Conservation (phyloP, 2,329 filamentous ascomycete species). For the Penicillium psychrosexuale region DNA sequence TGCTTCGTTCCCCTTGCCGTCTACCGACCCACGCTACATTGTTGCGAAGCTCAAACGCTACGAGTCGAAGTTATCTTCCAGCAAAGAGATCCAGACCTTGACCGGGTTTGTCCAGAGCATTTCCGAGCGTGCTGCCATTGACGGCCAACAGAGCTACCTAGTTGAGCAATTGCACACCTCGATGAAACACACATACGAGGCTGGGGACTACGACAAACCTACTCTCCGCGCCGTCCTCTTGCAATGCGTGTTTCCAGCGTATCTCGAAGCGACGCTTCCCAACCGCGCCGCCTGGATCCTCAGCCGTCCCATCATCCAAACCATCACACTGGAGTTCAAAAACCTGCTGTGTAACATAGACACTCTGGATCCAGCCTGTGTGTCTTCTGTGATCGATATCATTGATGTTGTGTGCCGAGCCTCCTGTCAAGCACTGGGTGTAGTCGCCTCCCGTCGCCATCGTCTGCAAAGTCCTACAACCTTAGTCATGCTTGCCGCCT, state of each 20-base stretch:
- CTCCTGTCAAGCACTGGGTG: conserved; percentile 36
- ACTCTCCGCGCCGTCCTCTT: conserved; percentile 53
- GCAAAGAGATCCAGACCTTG: conserved; percentile 53
- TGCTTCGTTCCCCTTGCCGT: conserved; percentile 58
- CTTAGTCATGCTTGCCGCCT: conserved; percentile 38
- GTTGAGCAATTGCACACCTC: conserved; percentile 53
- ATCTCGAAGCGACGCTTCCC: conserved; percentile 50
- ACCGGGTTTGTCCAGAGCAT: conserved; percentile 59
- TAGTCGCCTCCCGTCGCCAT: conserved; percentile 33
- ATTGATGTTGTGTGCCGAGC: conserved; percentile 41
- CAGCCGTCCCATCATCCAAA: conserved; percentile 51
- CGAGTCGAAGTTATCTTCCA: conserved; percentile 50
- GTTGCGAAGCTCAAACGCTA: conserved; percentile 60
- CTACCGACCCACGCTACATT: conserved; percentile 60
- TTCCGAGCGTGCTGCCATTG: conserved; percentile 56
- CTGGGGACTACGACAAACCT: conserved; percentile 38
- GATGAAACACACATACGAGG: conserved; percentile 46
- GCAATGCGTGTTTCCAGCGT: conserved; percentile 56
- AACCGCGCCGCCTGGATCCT: conserved; percentile 52
- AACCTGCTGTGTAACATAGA: conserved; percentile 48
- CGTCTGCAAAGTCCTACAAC: conserved; percentile 40
- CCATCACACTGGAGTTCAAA: conserved; percentile 43
- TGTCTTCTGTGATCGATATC: conserved; percentile 36
- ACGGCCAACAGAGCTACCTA: conserved; percentile 57
- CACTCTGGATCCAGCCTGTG: conserved; percentile 38